These are phyloP conservation scores for Ricinus communis DNA, from an alignment of 345 rosid genomes.

Conservation along the genomic window DNA sequence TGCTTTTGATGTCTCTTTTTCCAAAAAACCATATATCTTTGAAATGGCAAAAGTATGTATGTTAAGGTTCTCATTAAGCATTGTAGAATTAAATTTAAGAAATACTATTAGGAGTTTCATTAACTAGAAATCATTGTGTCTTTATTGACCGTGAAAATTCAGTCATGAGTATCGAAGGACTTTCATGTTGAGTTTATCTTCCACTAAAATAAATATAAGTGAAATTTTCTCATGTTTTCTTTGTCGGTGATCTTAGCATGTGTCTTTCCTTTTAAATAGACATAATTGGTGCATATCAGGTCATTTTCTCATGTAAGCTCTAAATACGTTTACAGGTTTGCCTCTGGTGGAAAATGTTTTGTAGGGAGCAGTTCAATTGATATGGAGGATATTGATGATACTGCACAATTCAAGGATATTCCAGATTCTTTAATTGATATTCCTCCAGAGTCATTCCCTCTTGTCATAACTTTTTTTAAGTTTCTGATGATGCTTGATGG, in stretches of 20 bases:
- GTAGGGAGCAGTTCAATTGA: conserved; percentile 23
- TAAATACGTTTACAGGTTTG: conserved; percentile 33
- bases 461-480: conserved; percentile 50
- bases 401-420: conserved; percentile 37
- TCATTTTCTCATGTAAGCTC: background rate
- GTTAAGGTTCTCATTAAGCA: no score
- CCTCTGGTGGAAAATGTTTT: conserved; percentile 24
- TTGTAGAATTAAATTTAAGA: no score
- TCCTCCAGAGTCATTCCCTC: conserved; percentile 39
- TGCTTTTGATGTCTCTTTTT: no score
- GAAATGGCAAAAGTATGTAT: no score
- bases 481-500: conserved; percentile 63
- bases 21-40: no score
- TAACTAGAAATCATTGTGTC: background rate
- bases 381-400: conserved; percentile 33
- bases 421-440: conserved; percentile 44
- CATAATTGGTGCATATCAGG: background rate
- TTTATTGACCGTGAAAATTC: background rate
- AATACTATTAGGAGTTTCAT: background rate
- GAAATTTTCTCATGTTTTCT: background rate
- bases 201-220: no score
- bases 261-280: background rate
- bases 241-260: background rate
- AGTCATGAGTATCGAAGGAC: background rate
- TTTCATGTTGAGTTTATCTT: background rate